Base-by-base conservation (phyloP, 164 flowering plant species). In the Umbellularia californica region DNA sequence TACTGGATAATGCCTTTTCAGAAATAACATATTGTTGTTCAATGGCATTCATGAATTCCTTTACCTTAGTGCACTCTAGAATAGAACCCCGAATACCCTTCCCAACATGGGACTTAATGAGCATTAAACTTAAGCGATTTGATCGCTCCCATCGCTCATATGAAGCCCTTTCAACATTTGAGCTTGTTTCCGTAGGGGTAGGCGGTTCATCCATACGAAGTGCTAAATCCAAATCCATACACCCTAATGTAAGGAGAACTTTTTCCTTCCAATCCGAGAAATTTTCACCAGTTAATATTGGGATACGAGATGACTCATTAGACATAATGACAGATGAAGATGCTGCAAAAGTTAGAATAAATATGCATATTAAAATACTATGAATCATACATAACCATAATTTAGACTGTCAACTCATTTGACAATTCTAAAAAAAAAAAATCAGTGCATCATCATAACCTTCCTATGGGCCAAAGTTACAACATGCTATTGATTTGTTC, bases 141-240 rank as follows among this genome's bases (percentile, higher is more conserved):
- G 24, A 73, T 65, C 17, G 5, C 41, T 73, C 63, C 69, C 70
- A 73, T 11, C 41, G 22, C 15, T 73, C 75, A 65, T 47, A 22
- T 50, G 20, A 23, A 22, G 15, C 22, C 20, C 14, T 65, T 15
- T 73, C 25, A 5, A 3, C 12, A 14, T 22, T 10, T 19, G 60
- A 47, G 15, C 62, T 27, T 35, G 19, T 19, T 22, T 25, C 47
- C 3, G 24, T 73, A 23, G n/a, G 35, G 4, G 27, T 17, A 5
- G 69, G 70, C 25, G 70, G 75, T 73, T 73, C 63, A 10, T 58
- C 68, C 27, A 27, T 28, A 1, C 17, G 50, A 28, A 70, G 41
- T 25, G 67, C 52, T 2, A 58, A 62, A 30, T 62, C 68, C 2
- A 60, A 17, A 27, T 62, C 67, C 74, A 72, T 60, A 24, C 68